These are phyloP conservation scores for Metschnikowia orientalis DNA, from an alignment of 805 yeast species.

Conservation along the genomic window DNA sequence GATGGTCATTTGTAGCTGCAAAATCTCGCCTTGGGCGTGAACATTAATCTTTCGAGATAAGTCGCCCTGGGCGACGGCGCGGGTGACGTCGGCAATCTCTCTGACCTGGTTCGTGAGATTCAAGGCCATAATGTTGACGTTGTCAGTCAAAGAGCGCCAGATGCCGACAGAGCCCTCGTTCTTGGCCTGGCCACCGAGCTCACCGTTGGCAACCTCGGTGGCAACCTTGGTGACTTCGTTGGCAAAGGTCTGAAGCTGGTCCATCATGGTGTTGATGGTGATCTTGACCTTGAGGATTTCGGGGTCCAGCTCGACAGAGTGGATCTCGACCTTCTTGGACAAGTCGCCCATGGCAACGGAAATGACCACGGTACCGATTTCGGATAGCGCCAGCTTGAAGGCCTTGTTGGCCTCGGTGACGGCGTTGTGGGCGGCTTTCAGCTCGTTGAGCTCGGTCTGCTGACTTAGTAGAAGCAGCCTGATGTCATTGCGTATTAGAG, in stretches of 20 bases:
- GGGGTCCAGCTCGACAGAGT: constrained; percentile 68
- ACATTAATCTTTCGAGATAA: constrained; percentile 78
- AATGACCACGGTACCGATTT: constrained; percentile 80
- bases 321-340: constrained; percentile 73
- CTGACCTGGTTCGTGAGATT: constrained; percentile 67
- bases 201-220: constrained; percentile 87
- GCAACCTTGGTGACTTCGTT: constrained; percentile 81
- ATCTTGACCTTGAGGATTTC: constrained; percentile 75
- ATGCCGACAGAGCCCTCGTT: constrained; percentile 82
- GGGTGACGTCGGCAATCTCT: constrained; percentile 84
- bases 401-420: constrained; percentile 58
- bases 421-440: constrained; percentile 31
- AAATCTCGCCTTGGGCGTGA: constrained; percentile 87
- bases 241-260: constrained; percentile 76
- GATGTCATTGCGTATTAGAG: constrained; percentile 29
- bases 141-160: constrained; percentile 81
- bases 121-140: constrained; percentile 83
- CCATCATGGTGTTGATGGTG: constrained; percentile 86
- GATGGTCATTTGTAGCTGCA: constrained; percentile 79
- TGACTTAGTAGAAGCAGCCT: constrained; percentile 28
- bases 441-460: constrained; percentile 24
- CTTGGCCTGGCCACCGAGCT: constrained; percentile 84
- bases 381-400: constrained; percentile 64
- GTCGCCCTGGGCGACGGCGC: constrained; percentile 87
- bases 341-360: constrained; percentile 89